A percentile compares a stretch with the other conserved stretches of the same genome.
Evolutionary conservation across 345 rosid species (phyloP).

Genomic region (Pelargonium nanum): DNA sequence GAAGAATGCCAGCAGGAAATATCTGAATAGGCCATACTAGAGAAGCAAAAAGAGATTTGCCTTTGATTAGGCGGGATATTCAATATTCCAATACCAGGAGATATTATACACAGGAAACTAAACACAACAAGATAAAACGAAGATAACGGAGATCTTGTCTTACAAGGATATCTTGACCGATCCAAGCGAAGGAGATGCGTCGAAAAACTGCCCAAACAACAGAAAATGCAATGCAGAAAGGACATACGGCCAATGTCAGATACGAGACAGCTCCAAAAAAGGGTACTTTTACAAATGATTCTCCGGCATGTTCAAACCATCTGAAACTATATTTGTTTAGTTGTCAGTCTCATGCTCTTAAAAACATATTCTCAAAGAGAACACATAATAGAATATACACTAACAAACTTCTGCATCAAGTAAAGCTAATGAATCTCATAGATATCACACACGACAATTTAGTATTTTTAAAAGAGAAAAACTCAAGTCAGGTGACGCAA

Average conservation of each 20-base stretch:
- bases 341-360: slow-evolving; percentile 27
- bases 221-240: slow-evolving; percentile 88
- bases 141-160: slow-evolving; percentile 19
- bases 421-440: too few relatives aligned
- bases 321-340: slow-evolving; percentile 60
- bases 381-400: not conserved
- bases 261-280: slow-evolving; percentile 76
- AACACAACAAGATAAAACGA: slow-evolving; percentile 1
- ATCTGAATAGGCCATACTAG: not conserved
- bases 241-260: slow-evolving; percentile 77
- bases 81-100: not conserved
- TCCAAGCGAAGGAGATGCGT: slow-evolving; percentile 67
- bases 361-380: not conserved
- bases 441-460: too few relatives aligned
- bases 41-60: not conserved
- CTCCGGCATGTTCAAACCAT: slow-evolving; percentile 69
- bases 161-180: slow-evolving; percentile 99
- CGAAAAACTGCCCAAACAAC: slow-evolving; percentile 82
- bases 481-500: not conserved
- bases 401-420: not conserved
- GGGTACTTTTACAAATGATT: slow-evolving; percentile 70
- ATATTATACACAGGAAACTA: not conserved
- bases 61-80: not conserved
- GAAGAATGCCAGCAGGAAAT: not conserved
- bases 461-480: not conserved